A percentile compares a stretch with the other conserved stretches of the same genome.
phyloP scores from a whole-genome alignment of 2,329 filamentous ascomycete genomes.

The Hypoxylon sp. region DNA sequence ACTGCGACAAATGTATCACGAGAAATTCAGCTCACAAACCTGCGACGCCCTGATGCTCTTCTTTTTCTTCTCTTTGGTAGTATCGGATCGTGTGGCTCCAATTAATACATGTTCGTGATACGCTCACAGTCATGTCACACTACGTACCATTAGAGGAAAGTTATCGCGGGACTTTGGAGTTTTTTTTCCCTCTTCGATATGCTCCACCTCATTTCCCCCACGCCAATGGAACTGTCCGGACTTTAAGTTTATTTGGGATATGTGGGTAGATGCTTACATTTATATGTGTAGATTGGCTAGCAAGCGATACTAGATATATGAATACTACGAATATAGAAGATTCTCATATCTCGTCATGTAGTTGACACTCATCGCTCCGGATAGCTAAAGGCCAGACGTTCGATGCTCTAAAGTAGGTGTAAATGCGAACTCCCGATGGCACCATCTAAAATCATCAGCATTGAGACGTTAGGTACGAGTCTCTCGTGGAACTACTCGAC shows the following conservation, averaged over 20 bases:
- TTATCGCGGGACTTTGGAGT: conserved; percentile 8
- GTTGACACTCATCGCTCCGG: neutral
- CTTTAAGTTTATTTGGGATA: conserved; percentile 22
- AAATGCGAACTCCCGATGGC: neutral
- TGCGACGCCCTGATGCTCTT: conserved; percentile 4
- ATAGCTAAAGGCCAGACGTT: neutral
- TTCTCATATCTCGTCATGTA: neutral
- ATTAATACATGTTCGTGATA: conserved; percentile 34
- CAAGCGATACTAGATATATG: conserved; percentile 3
- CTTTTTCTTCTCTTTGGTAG: conserved; percentile 9
- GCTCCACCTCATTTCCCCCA: conserved; percentile 29
- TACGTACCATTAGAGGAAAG: conserved; percentile 18
- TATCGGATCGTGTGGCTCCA: conserved; percentile 25
- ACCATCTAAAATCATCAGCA: neutral
- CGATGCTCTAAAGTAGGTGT: neutral
- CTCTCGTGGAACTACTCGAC: neutral
- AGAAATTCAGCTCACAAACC: conserved; percentile 20
- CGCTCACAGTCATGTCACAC: conserved; percentile 24
- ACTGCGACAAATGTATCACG: conserved; percentile 32
- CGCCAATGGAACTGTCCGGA: conserved; percentile 19
- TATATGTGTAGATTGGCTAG: conserved; percentile 4
- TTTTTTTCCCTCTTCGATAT: conserved; percentile 10
- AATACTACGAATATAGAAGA: neutral
- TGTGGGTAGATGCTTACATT: conserved; percentile 11
- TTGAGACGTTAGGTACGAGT: neutral